Conservation (phyloP, 257 asterid genomes). For the Mentha longifolia region DNA sequence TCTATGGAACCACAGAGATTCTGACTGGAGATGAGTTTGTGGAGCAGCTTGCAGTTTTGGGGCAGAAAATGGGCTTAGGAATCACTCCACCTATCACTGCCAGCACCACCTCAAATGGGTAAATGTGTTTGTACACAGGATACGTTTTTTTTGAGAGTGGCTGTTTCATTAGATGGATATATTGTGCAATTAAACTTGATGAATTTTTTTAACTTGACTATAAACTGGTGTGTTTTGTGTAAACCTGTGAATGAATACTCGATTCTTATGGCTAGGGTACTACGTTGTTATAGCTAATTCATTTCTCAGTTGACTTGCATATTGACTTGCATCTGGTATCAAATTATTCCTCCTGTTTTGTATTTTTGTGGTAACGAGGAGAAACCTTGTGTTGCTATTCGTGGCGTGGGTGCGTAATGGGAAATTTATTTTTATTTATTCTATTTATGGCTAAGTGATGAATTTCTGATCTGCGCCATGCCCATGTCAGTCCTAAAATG, state of each 20-base stretch:
- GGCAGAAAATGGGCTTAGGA: constrained; percentile 85
- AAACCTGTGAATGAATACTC: constrained; percentile 25
- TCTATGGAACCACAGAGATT: constrained; percentile 94
- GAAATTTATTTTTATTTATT: too few species aligned
- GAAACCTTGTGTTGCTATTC: too few species aligned
- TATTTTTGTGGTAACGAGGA: too few species aligned
- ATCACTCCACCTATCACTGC: constrained; percentile 19
- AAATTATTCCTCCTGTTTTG: background rate
- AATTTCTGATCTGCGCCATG: too few species aligned
- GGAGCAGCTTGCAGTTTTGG: constrained; percentile 70
- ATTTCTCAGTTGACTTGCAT: background rate
- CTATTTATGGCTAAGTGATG: too few species aligned
- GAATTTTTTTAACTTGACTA: constrained; percentile 28
- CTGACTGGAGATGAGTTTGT: constrained; percentile 91
- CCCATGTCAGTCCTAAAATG: background rate
- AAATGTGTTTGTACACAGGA: constrained; percentile 9
- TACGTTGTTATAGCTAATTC: constrained; percentile 15
- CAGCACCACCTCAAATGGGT: constrained; percentile 13
- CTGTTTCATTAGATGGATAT: constrained; percentile 25
- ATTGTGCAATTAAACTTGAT: constrained; percentile 22
- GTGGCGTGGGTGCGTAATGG: too few species aligned
- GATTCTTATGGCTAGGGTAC: constrained; percentile 15
- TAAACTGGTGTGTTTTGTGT: constrained; percentile 18
- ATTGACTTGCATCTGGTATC: background rate
- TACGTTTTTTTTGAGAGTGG: background rate